Evolutionary conservation across 345 rosid genomes (phyloP), one percentile per base, ranked within the genome.

Genomic region (Syzygium oleosum): DNA sequence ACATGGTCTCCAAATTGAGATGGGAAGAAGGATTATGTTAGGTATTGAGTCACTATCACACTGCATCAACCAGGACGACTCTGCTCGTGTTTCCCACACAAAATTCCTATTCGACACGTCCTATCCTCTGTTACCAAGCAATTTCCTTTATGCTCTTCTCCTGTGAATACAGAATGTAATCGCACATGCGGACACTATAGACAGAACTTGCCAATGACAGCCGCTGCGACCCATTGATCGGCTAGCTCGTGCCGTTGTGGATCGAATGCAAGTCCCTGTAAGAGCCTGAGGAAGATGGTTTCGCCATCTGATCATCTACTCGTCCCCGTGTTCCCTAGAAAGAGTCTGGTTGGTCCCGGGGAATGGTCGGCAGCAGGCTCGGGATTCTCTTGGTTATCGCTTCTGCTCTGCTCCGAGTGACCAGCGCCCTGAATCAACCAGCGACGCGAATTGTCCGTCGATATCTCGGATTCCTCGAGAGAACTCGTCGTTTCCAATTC

Each of bases 401-500:
- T 46, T 4, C 55, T 13, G 55, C 73, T 34, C 9, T 73, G 80
- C 46, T 73, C 80, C 25, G 3, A 34, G 46, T 17, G 80, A 73
- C 34, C 13, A 11, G 11, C 13, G 43, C 1, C 25, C 25, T 6
- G 11, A 55, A 52, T 84, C 63, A 51, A 52, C 86, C 86, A 52
- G 80, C 34, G 86, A 52, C 2, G 63, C 25, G 49, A 73, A 38
- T 34, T 73, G 46, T 84, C 88, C 49, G 17, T n/a, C 27, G 87
- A 90, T 34, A 87, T 86, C 88, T 92, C 90, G 12, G 91, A 90
- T 87, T 86, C 86, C 59, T 87, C 88, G 5, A 85, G 34, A 9
- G 90, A 49, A 61, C 73, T 90, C 34, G 86, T 34, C 53, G 84
- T 84, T 25, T 85, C 89, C 31, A 90, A 23, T 16, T 91, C 86